These are phyloP conservation scores for Geotrichum australiense DNA, from an alignment of 1,139 yeast genomes.

Conservation along the genomic window DNA sequence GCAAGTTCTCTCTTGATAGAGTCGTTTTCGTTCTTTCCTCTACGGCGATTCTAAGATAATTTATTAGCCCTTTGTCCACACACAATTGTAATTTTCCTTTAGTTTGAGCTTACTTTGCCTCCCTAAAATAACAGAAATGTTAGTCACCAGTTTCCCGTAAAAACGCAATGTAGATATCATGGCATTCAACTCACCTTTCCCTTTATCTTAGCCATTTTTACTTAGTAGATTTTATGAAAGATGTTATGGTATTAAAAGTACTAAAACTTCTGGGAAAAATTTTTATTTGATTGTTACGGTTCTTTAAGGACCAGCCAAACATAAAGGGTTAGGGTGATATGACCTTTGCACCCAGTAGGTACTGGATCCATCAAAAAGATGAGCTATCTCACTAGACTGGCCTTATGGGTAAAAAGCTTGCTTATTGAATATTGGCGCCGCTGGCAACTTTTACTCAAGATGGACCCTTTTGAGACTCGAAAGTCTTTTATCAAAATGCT, in stretches of 20 bases:
- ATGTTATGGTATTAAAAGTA: background rate
- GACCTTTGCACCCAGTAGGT: background rate
- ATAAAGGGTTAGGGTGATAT: slow-evolving; percentile 1
- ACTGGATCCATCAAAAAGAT: background rate
- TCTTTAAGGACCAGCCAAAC: background rate
- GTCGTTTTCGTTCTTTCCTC: slow-evolving; percentile 94
- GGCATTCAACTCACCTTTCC: slow-evolving; percentile 15
- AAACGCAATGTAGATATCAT: background rate
- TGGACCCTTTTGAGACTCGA: slow-evolving; percentile 80
- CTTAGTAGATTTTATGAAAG: background rate
- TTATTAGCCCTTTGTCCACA: background rate
- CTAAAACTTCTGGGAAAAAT: background rate
- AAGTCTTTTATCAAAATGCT: slow-evolving; percentile 60
- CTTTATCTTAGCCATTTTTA: slow-evolving; percentile 16
- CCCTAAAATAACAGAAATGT: slow-evolving; percentile 11
- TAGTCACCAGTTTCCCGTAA: slow-evolving; percentile 2
- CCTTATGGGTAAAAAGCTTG: no score
- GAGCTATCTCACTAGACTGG: no score
- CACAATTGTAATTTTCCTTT: background rate
- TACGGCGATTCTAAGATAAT: slow-evolving; percentile 72
- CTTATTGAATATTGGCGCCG: background rate
- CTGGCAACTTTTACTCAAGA: slow-evolving; percentile 24
- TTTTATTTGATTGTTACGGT: slow-evolving; percentile 2
- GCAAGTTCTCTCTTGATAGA: slow-evolving; percentile 91
- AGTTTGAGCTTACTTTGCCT: slow-evolving; percentile 14